Evolutionary conservation across 441 rosid species (phyloP).

Genomic region (Aquilaria agallochum): DNA sequence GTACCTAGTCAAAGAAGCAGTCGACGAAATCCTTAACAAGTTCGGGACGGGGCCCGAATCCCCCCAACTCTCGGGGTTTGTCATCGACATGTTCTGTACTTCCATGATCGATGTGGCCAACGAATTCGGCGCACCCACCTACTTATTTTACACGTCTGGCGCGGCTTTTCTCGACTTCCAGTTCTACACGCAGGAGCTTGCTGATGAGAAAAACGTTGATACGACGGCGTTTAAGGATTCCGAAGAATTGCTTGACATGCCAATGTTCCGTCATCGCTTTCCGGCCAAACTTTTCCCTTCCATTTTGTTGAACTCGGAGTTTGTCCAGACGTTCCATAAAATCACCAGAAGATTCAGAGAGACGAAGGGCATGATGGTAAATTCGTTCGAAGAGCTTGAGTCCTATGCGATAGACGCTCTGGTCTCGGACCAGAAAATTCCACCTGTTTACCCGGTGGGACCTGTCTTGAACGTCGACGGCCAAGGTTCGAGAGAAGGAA

Average conservation of each 20-base stretch:
- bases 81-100: slow-evolving; percentile 36
- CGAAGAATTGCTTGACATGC: slow-evolving; percentile 20
- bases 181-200: slow-evolving; percentile 24
- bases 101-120: slow-evolving; percentile 36
- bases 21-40: neutral
- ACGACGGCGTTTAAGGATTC: slow-evolving; percentile 18
- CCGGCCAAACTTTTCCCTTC: slow-evolving; percentile 28
- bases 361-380: slow-evolving; percentile 44
- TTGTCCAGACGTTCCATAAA: neutral
- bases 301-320: slow-evolving; percentile 1
- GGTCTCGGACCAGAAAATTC: slow-evolving; percentile 8
- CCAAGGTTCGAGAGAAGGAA: neutral
- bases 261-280: slow-evolving; percentile 25
- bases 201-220: slow-evolving; percentile 20
- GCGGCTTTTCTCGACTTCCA: slow-evolving; percentile 35
- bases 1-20: slow-evolving; percentile 26
- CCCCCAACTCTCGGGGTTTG: slow-evolving; percentile 25
- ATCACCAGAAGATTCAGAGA: slow-evolving; percentile 10
- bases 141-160: slow-evolving; percentile 31
- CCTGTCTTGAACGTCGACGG: slow-evolving; percentile 29
- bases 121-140: slow-evolving; percentile 30
- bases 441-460: slow-evolving; percentile 43
- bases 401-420: slow-evolving; percentile 24
- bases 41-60: slow-evolving; percentile 5
- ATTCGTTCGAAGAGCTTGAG: slow-evolving; percentile 49